phyloP scores from a whole-genome alignment of 2,329 filamentous ascomycete species.

The Leptographium flavum region DNA sequence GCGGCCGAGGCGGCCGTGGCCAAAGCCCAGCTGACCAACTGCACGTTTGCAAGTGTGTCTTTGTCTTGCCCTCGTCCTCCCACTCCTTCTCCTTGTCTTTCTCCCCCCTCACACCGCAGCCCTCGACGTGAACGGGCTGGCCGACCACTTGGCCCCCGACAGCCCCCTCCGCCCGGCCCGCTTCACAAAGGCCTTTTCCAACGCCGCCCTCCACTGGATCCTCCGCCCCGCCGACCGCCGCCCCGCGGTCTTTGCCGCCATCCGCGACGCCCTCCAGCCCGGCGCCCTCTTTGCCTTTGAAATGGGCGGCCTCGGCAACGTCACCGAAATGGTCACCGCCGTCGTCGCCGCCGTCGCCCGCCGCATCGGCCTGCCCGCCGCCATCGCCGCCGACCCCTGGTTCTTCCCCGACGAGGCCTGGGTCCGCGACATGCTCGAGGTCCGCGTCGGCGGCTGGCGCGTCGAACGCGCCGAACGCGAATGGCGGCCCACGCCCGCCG shows the following conservation, averaged over 20 bases:
- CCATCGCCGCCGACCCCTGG: conserved; percentile 45
- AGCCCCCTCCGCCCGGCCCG: background rate
- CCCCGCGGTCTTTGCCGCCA: conserved; percentile 35
- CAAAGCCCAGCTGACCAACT: conserved; percentile 19
- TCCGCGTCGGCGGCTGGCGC: conserved; percentile 29
- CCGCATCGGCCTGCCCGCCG: conserved; percentile 33
- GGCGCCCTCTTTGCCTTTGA: conserved; percentile 51
- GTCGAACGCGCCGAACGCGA: conserved; percentile 44
- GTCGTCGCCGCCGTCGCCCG: conserved; percentile 38
- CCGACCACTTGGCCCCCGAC: conserved; percentile 21
- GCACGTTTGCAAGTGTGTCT: conserved; percentile 29
- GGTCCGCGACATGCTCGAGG: conserved; percentile 29
- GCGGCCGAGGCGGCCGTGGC: conserved; percentile 29
- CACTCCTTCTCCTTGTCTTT: background rate
- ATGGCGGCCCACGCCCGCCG: conserved; percentile 49
- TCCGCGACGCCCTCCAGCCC: conserved; percentile 35
- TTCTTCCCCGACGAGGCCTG: conserved; percentile 55
- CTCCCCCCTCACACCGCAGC: conserved; percentile 18
- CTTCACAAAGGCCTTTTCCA: conserved; percentile 48
- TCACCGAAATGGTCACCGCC: conserved; percentile 46
- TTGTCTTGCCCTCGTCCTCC: background rate
- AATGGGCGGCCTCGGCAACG: conserved; percentile 58
- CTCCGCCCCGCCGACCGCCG: conserved; percentile 34
- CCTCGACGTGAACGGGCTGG: conserved; percentile 29
- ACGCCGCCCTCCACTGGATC: conserved; percentile 55